Evolutionary conservation across 2,329 filamentous ascomycete species (phyloP), one percentile per base, ranked within the genome.

Genomic region (Colletotrichum sp.): DNA sequence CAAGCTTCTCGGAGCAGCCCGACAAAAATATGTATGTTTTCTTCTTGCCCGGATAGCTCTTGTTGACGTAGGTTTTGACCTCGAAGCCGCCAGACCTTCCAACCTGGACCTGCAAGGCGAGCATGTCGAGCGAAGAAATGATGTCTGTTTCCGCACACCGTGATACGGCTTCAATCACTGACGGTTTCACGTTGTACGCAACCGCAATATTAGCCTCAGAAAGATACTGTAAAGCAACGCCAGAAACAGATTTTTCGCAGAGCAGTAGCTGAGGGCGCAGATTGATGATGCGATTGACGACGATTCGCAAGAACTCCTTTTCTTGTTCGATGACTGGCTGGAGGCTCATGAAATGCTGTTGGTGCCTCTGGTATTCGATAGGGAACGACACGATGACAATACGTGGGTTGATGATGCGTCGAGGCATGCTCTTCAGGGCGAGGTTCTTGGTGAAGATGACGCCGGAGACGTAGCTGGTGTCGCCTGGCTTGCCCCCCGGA

Each of bases 361-460:
- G 89, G 80, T 98, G 96, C 52, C 97, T 92, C 75, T 98, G 95
- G 84, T 99, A 99, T 83, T 99, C 97, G 74, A 99, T 95, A 0
- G 97, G 93, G 81, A 99, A 99, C 0, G 96, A 96, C 73, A 99
- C 93, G 78, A 99, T 95, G 65, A 98, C 90, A 77, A 99, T 97
- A 36, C 95, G 93, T 5, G 97, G 97, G 71, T 95, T 93, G 15
- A 90, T 85, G 77, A 99, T 97, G 77, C 92, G 95, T 73, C 97
- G 92, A 21, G 95, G 93, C 97, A 99, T 99, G 84, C 94, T 98
- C 83, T 99, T 99, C 68, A 99, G 87, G 0, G 98, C 97, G 67
- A 99, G 88, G 78, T 99, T 99, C 83, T 99, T 99, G 15, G 96
- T 97, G 83, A 99, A 99, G 2, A 99, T 96, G 10, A 99, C 93